Evolutionary conservation across 345 rosid genomes (phyloP), one percentile per base, ranked within the genome.

Genomic region (Draba incana): DNA sequence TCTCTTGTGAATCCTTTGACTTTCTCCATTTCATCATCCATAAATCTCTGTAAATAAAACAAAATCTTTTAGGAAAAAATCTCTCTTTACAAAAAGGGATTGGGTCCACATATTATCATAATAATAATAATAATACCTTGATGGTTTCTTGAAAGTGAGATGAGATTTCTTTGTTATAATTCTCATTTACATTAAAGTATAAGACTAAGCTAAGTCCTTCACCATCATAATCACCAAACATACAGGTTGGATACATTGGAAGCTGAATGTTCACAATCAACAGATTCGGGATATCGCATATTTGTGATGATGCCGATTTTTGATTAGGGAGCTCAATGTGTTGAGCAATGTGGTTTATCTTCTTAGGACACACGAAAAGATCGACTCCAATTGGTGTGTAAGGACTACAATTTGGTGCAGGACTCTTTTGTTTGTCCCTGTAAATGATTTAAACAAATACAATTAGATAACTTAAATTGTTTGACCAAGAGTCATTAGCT

Each of bases 131-230:
- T 31, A 31, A 57, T 77, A 88, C 97, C 95, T 79, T 84, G 75
- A 91, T 82, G 72, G 75, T 81, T 10, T 91, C 87, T 70, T 80
- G 89, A 77, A 81, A 91, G 51, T 81, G 85, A 74, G 84, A 62
- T 72, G 92, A 84, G 57, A 83, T 77, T 23, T 81, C 88, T 61
- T 72, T 70, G 57, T 85, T 78, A 15, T 80, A 86, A 62, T 71
- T 82, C 39, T 91, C 89, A 4, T 85, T 78, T 53, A 85, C 9
- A 69, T 72, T 84, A 57, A 88, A 91, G 57, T 88, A 88, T 39
- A 91, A 62, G 39, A 91, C 95, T 64, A 88, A 86, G 77, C 92
- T 88, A 82, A 88, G 84, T 68, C 97, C 95, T 68, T 91, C 97
- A 35, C 97, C 97, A 70, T 91, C 86, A 24, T 86, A 85, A 10